Base-by-base conservation (phyloP, 768 basidiomycete genomes). In the Lentinula detonsa region DNA sequence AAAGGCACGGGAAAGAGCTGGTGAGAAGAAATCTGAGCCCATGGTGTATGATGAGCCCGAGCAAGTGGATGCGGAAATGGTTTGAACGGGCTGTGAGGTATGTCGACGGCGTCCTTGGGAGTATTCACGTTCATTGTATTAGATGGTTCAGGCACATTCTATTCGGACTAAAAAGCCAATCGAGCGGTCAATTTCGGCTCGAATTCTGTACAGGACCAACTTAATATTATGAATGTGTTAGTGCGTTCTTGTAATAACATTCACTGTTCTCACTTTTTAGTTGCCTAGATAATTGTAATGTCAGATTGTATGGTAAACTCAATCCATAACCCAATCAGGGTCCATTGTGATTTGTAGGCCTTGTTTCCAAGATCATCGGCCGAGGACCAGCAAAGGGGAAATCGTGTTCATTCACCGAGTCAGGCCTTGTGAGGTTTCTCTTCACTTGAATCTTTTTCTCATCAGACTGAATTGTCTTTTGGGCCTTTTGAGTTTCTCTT, bases 11-110 rank as follows among this genome's bases (percentile, higher is more conserved):
- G 39, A 34, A 42, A 35, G 37, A 31, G 39, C 48, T 50, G 39
- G 34, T 52, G 59, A 42, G 50, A 50, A 42, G 28, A 28, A 23
- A 8, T 9, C 49, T 31, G 49, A 23, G 61, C 54, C n/a, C 33
- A 59, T 70, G 39, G 67, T 73, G 18, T 64, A 66, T 10, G 69
- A 70, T 57, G 75, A 73, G 58, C 75, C 75, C 23, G 72, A 76
- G 63, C 75, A 75, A 64, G 73, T 73, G 35, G 68, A 68, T 39
- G 72, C 70, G 70, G 72, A 74, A 53, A 70, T 68, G 66, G 55
- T 73, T 54, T 74, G 46, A 68, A 54, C 66, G 16, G 28, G 11
- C 35, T 23, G 50, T n/a, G 4, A 54, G 55, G 55, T 56, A 56
- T n/a, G 55, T 16, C 40, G n/a, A 55, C 42, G 6, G 37, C 21